phyloP scores from a whole-genome alignment of 306 rosid genomes.

The Elaeagnus macrophylla region DNA sequence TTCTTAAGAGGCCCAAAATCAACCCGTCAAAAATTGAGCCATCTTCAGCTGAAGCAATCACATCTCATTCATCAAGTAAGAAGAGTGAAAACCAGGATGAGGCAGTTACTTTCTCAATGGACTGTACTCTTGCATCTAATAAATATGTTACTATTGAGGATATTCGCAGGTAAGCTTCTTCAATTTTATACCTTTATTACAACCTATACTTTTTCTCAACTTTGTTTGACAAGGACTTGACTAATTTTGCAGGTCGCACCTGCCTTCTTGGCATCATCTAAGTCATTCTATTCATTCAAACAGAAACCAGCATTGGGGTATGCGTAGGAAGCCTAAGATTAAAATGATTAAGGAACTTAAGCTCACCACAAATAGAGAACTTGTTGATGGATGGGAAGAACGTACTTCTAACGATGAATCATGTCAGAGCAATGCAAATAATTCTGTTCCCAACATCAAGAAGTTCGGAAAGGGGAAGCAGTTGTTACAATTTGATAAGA shows the following conservation, averaged over 20 bases:
- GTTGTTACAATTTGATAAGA: too few species aligned
- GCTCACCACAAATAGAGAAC: slow-evolving; percentile 49
- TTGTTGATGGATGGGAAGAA: slow-evolving; percentile 47
- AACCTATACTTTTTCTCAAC: background rate
- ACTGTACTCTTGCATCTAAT: slow-evolving; percentile 43
- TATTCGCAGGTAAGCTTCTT: slow-evolving; percentile 46
- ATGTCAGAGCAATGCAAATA: slow-evolving; percentile 27
- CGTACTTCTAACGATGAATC: slow-evolving; percentile 28
- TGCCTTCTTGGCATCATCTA: slow-evolving; percentile 51
- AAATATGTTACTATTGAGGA: slow-evolving; percentile 33
- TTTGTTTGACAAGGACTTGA: slow-evolving; percentile 7
- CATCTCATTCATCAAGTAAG: slow-evolving; percentile 23
- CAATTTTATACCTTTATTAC: slow-evolving; percentile 5
- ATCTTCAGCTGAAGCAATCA: slow-evolving; percentile 26
- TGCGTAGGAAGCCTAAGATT: slow-evolving; percentile 60
- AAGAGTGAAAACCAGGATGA: slow-evolving; percentile 27
- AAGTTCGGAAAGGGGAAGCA: slow-evolving; percentile 31
- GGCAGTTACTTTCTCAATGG: slow-evolving; percentile 67
- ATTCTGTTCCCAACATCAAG: slow-evolving; percentile 28
- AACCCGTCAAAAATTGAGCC: slow-evolving; percentile 28
- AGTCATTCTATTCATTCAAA: slow-evolving; percentile 49
- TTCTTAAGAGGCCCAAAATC: slow-evolving; percentile 57
- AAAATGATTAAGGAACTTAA: slow-evolving; percentile 59
- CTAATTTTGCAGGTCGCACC: slow-evolving; percentile 47
- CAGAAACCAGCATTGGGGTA: slow-evolving; percentile 69